Conservation (phyloP, 768 basidiomycete species). For the Pleurotus tuber-regium region DNA sequence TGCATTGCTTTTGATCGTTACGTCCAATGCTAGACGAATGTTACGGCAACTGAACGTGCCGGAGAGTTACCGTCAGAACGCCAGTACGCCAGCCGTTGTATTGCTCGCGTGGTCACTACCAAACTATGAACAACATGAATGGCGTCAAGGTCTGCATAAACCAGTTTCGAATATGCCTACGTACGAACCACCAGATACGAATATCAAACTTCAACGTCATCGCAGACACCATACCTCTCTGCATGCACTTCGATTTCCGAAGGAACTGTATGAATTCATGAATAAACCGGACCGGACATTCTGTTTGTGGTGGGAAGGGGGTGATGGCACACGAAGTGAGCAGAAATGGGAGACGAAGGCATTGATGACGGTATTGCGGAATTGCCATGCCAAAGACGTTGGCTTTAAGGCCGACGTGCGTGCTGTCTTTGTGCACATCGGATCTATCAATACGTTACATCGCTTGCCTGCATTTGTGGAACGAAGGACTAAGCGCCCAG, state of each 20-base stretch:
- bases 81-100: constrained; percentile 35
- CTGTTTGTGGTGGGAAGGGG: constrained; percentile 44
- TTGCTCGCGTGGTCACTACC: constrained; percentile 48
- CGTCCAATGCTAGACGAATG: constrained; percentile 33
- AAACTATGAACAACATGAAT: constrained; percentile 29
- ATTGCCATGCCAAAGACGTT: constrained; percentile 37
- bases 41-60: constrained; percentile 40
- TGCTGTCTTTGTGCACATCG: constrained; percentile 66
- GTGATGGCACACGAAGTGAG: constrained; percentile 25
- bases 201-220: constrained; percentile 18
- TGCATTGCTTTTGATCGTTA: constrained; percentile 58
- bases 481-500: constrained; percentile 39
- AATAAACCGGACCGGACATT: constrained; percentile 35
- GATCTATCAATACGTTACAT: constrained; percentile 47
- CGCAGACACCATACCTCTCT: constrained; percentile 34
- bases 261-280: constrained; percentile 46
- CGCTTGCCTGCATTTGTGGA: constrained; percentile 48
- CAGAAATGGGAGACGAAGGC: constrained; percentile 39
- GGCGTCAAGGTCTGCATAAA: constrained; percentile 12
- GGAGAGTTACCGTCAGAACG: constrained; percentile 24
- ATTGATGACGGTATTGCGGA: constrained; percentile 42
- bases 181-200: background rate
- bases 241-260: constrained; percentile 46
- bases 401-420: constrained; percentile 38
- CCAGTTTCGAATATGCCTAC: background rate